Evolutionary conservation across 345 rosid genomes (phyloP).

Genomic region (Cardamine resedifolia): DNA sequence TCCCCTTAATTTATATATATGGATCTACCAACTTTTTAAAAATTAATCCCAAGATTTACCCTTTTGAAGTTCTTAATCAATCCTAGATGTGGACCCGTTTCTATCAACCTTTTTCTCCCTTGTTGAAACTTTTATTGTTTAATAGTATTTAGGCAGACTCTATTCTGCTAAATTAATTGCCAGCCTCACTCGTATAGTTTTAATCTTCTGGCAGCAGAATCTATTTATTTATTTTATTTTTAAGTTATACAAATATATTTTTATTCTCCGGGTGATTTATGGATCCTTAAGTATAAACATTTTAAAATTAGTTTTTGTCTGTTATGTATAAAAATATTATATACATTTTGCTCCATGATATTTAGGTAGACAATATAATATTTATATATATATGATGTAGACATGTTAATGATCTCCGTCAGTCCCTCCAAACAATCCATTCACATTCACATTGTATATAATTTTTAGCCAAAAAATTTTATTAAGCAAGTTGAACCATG

Average conservation of each 20-base stretch:
- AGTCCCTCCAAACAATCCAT: slow-evolving; percentile 8
- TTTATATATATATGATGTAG: slow-evolving; percentile 27
- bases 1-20: background rate
- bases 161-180: slow-evolving; percentile 7
- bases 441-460: slow-evolving; percentile 26
- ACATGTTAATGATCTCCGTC: slow-evolving; percentile 25
- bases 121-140: slow-evolving; percentile 10
- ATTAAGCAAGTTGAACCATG: slow-evolving; percentile 14
- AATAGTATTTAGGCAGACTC: slow-evolving; percentile 25
- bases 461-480: background rate
- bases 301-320: background rate
- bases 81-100: slow-evolving; percentile 26
- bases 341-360: slow-evolving; percentile 29
- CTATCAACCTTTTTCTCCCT: background rate
- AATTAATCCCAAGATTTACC: slow-evolving; percentile 28
- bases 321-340: slow-evolving; percentile 16
- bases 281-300: slow-evolving; percentile 14
- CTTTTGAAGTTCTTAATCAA: slow-evolving; percentile 17
- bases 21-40: slow-evolving; percentile 25
- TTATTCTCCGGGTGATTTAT: slow-evolving; percentile 36
- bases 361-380: slow-evolving; percentile 23
- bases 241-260: slow-evolving; percentile 11
- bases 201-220: slow-evolving; percentile 19
- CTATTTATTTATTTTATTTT: slow-evolving; percentile 22
- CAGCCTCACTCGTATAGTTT: slow-evolving; percentile 15